Conservation (phyloP, 441 rosid species). For the Populus tomentosa region DNA sequence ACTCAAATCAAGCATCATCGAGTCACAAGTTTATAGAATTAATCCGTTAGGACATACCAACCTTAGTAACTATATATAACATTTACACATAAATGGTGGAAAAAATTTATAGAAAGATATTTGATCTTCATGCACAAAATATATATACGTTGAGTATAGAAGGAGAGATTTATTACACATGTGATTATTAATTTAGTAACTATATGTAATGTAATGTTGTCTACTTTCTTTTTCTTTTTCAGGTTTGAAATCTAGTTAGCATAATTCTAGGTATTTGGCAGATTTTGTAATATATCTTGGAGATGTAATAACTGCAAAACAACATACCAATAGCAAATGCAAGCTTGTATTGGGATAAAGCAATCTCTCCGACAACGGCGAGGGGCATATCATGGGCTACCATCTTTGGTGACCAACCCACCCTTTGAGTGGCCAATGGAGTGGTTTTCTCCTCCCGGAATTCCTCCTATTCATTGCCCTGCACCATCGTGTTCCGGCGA, state of each 20-base stretch:
- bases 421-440: slow-evolving; percentile 71
- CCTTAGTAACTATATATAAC: no score
- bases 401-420: slow-evolving; percentile 84
- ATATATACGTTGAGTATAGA: no score
- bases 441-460: slow-evolving; percentile 72
- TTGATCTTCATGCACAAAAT: no score
- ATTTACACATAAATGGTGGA: no score
- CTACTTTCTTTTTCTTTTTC: neutral
- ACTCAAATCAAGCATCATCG: no score
- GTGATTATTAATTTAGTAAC: neutral
- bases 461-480: slow-evolving; percentile 59
- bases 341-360: slow-evolving; percentile 73
- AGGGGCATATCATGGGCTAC: slow-evolving; percentile 71
- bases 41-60: no score
- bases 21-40: no score
- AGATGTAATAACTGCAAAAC: slow-evolving; percentile 76
- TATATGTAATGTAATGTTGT: neutral
- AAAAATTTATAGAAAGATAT: no score
- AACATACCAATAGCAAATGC: slow-evolving; percentile 65
- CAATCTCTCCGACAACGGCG: slow-evolving; percentile 61
- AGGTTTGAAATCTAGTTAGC: neutral
- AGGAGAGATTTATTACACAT: neutral
- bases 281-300: slow-evolving; percentile 88
- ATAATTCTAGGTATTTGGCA: slow-evolving; percentile 15
- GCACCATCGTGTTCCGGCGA: slow-evolving; percentile 32